Base-by-base conservation (phyloP, 345 rosid species). In the Syzygium jambos region DNA sequence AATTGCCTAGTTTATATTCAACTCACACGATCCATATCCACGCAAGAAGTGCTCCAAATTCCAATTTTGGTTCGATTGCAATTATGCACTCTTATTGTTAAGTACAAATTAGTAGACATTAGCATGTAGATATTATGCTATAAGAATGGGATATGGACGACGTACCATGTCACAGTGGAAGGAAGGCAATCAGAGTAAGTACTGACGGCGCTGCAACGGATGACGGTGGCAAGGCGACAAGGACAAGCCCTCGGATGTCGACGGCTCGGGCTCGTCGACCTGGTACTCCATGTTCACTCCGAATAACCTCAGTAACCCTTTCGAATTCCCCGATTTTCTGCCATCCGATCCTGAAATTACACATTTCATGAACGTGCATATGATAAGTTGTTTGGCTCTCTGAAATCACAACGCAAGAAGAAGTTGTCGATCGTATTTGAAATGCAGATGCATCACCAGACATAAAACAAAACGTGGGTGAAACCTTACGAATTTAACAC, bases 201-300 rank as follows among this genome's bases (percentile, higher is more conserved):
- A 73, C 7, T 73, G 80, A 38, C 10, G 25, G 7, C 22, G 80
- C 25, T 38, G 80, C 6, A 46, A 73, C 13, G 25, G 80, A 73
- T 34, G 80, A 25, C 21, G 49, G 80, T 34, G 80, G 49, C 25
- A 5, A 34, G 80, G 80, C 13, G 80, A 73, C 25, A 73, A 23
- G 80, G 80, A 34, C 4, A 46, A 73, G 25, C 80, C 49, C 80
- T 73, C 80, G 5, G 46, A 73, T 12, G 25, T 38, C 25, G 49
- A 34, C 19, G 43, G 10, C 49, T 73, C 80, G 80, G 80, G 80
- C 7, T 91, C 94, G 27, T 93, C 95, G 10, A 91, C 92, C 89
- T 95, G 95, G 90, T 97, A 97, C 91, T 97, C 97, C 94, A 97
- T 84, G 91, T 97, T 94, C 88, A 97, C 98, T 55, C 99, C 99